These are phyloP conservation scores for Penicillium olsonii DNA, from an alignment of 2,329 filamentous ascomycete species.

Conservation along the genomic window DNA sequence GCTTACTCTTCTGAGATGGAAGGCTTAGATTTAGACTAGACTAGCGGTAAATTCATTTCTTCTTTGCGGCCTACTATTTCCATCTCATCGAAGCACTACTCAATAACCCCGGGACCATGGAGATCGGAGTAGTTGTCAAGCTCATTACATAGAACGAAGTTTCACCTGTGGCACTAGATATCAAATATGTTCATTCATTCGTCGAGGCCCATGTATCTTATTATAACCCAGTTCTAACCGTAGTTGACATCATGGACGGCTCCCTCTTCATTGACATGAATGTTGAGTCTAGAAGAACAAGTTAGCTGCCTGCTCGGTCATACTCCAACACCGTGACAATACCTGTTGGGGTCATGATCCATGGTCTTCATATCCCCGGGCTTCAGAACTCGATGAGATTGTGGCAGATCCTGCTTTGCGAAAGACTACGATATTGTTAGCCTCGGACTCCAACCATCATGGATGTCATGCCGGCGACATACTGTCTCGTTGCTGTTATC, in stretches of 20 bases:
- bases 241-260: conserved; percentile 47
- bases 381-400: conserved; percentile 46
- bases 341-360: conserved; percentile 48
- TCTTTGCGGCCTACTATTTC: no score
- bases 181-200: background rate
- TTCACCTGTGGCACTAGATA: no score
- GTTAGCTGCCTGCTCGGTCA: background rate
- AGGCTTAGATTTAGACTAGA: conserved; percentile 33
- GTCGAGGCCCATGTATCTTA: background rate
- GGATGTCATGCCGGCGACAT: conserved; percentile 7
- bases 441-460: background rate
- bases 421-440: conserved; percentile 37
- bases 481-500: conserved; percentile 41
- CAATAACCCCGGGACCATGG: no score
- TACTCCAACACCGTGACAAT: background rate
- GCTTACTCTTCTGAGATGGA: conserved; percentile 66
- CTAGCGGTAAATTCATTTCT: no score
- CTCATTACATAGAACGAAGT: no score
- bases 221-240: conserved; percentile 24
- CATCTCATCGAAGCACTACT: no score
- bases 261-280: conserved; percentile 47
- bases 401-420: conserved; percentile 48
- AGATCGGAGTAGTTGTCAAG: no score
- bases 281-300: conserved; percentile 40
- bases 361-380: conserved; percentile 41